Percentiles rank a stretch among this genome's conserved stretches.
Conservation (phyloP, 176 grass and related monocot genomes). For the Carex myosuroides region DNA sequence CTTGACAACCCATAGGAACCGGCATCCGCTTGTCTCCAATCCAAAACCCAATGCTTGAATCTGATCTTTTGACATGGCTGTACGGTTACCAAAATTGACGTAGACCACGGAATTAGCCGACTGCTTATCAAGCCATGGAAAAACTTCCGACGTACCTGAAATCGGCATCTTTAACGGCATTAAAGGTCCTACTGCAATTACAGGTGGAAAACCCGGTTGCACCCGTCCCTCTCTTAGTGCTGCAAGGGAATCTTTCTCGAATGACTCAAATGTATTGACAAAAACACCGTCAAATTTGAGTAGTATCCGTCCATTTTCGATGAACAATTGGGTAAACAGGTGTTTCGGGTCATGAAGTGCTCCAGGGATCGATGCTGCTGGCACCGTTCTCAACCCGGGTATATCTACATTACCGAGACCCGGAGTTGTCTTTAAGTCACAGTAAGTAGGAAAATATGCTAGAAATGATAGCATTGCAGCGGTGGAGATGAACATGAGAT, state of each 20-base stretch:
- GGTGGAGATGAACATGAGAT: slow-evolving; percentile 37
- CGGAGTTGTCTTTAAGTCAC: not conserved
- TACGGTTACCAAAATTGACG: slow-evolving; percentile 53
- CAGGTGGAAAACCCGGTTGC: slow-evolving; percentile 21
- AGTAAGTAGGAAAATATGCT: slow-evolving; percentile 33
- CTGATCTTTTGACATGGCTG: slow-evolving; percentile 20
- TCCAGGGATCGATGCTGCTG: not conserved
- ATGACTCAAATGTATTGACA: slow-evolving; percentile 44
- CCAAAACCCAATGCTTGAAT: slow-evolving; percentile 38
- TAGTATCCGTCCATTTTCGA: slow-evolving; percentile 30
- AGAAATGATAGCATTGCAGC: slow-evolving; percentile 42
- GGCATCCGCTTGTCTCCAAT: slow-evolving; percentile 37
- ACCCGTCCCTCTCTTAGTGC: slow-evolving; percentile 37
- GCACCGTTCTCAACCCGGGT: slow-evolving; percentile 18
- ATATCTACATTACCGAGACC: slow-evolving; percentile 37
- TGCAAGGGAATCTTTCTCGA: slow-evolving; percentile 40
- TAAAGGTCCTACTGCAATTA: slow-evolving; percentile 34
- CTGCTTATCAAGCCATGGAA: slow-evolving; percentile 40
- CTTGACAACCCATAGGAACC: slow-evolving; percentile 67
- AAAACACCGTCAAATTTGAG: slow-evolving; percentile 25
- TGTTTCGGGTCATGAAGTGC: slow-evolving; percentile 26
- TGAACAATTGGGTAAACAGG: slow-evolving; percentile 50
- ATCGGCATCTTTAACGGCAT: not conserved
- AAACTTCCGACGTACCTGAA: not conserved
- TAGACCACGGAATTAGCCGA: slow-evolving; percentile 46